Percentiles rank a stretch among this genome's conserved stretches.
phyloP scores from a whole-genome alignment of 2,329 filamentous ascomycete species.

The Chaetomium strumarium region DNA sequence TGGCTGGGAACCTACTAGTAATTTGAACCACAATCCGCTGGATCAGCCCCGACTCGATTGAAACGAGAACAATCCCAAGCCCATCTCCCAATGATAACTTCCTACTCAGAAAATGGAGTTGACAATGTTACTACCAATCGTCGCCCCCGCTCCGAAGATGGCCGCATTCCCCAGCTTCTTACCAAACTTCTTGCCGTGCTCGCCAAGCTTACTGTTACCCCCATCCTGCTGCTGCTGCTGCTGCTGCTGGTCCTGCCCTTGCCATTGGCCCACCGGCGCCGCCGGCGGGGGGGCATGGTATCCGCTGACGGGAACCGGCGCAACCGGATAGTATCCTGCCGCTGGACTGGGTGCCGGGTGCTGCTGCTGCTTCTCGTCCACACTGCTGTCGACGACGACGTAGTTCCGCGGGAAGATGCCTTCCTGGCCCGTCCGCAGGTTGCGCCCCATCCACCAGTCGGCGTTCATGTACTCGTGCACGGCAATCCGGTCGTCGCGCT shows the following conservation, averaged over 20 bases:
- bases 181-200: conserved; percentile 89
- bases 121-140: conserved; percentile 82
- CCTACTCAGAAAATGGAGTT: conserved; percentile 73
- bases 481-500: conserved; percentile 72
- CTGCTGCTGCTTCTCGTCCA: conserved; percentile 23
- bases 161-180: conserved; percentile 84
- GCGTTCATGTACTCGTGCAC: conserved; percentile 92
- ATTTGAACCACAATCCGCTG: too few relatives aligned
- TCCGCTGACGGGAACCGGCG: conserved; percentile 20
- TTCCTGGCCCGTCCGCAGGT: conserved; percentile 73
- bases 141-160: conserved; percentile 89
- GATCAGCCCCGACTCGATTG: too few relatives aligned
- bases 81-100: too few relatives aligned
- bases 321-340: conserved; percentile 20
- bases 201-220: conserved; percentile 57
- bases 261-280: conserved; percentile 38
- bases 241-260: conserved; percentile 44
- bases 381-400: conserved; percentile 57
- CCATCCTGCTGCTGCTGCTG: conserved; percentile 38
- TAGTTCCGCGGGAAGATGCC: conserved; percentile 96
- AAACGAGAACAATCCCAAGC: too few relatives aligned
- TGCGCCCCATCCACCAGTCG: conserved; percentile 94
- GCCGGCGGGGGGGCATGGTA: conserved; percentile 33
- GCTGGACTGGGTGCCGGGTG: conserved; percentile 18
- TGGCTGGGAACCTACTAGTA: too few relatives aligned